These are phyloP conservation scores for Eragrostis tef DNA, from an alignment of 202 grass and related monocot genomes.

Conservation along the genomic window DNA sequence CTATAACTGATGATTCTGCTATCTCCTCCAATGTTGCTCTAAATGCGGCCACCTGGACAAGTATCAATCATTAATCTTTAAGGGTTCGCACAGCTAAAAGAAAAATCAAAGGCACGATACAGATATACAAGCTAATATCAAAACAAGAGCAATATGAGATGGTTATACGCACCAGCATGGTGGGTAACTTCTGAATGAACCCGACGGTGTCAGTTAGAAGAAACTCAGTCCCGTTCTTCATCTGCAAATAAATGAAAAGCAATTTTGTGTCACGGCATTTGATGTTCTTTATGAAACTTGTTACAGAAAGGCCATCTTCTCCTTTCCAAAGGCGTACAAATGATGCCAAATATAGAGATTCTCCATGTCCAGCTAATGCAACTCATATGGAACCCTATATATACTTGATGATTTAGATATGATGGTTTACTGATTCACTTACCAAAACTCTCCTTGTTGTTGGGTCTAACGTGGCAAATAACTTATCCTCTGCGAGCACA, in stretches of 20 bases:
- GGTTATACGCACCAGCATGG: constrained; percentile 68
- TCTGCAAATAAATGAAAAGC: constrained; percentile 55
- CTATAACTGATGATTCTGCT: constrained; percentile 85
- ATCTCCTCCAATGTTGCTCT: constrained; percentile 96
- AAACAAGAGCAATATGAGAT: constrained; percentile 18
- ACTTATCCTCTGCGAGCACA: constrained; percentile 87
- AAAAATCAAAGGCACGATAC: constrained; percentile 1
- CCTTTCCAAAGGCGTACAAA: constrained; percentile 9
- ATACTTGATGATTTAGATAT: not conserved
- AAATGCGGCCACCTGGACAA: constrained; percentile 88
- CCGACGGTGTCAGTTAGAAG: constrained; percentile 91
- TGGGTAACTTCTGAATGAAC: constrained; percentile 96
- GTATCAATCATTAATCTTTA: constrained; percentile 13
- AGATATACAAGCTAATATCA: not conserved
- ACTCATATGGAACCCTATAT: not conserved
- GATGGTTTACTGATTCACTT: constrained; percentile 27
- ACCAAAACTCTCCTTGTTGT: constrained; percentile 94
- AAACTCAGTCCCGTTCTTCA: constrained; percentile 92
- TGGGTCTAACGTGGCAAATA: constrained; percentile 93
- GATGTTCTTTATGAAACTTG: too few species aligned
- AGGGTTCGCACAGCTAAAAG: not conserved
- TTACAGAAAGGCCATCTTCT: not conserved
- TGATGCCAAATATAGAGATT: not conserved
- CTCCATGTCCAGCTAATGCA: constrained; percentile 15
- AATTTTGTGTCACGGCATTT: not conserved